Percentiles rank a stretch among this genome's conserved stretches.
Conservation (phyloP, 106 monocot species). For the Dendrobium huoshanense region DNA sequence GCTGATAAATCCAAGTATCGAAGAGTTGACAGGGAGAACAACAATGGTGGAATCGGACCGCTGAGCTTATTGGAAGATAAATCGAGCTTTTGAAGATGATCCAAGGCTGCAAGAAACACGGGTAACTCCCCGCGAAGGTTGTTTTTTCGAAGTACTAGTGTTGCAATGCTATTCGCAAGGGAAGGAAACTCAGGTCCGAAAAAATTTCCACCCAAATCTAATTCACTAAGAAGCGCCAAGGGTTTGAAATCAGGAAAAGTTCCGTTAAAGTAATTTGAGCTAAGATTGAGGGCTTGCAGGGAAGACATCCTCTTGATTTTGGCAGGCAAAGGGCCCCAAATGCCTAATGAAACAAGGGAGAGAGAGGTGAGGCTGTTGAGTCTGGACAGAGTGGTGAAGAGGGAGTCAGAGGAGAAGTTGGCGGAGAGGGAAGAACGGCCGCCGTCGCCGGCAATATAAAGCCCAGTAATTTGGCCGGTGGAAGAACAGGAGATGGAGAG, state of each 20-base stretch:
- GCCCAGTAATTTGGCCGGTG: conserved; percentile 29
- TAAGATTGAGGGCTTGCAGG: conserved; percentile 53
- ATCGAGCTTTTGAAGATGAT: conserved; percentile 45
- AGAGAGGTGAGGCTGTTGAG: conserved; percentile 44
- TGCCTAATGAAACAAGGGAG: conserved; percentile 72
- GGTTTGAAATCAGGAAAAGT: conserved; percentile 36
- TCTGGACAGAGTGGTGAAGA: conserved; percentile 66
- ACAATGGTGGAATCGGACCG: conserved; percentile 45
- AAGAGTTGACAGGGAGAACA: conserved; percentile 52
- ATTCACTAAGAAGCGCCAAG: conserved; percentile 24
- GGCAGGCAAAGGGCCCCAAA: conserved; percentile 59
- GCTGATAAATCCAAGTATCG: conserved; percentile 42
- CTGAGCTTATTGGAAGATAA: conserved; percentile 43
- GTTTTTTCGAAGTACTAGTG: conserved; percentile 39
- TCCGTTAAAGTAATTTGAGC: conserved; percentile 62
- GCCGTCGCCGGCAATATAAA: conserved; percentile 38
- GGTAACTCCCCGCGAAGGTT: conserved; percentile 26
- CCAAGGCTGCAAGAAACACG: conserved; percentile 10
- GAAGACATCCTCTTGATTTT: conserved; percentile 35
- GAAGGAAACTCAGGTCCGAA: conserved; percentile 52
- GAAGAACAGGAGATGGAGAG: conserved; percentile 52
- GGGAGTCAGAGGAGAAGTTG: conserved; percentile 57
- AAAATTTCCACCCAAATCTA: conserved; percentile 46
- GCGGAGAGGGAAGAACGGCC: conserved; percentile 26
- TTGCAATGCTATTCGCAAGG: conserved; percentile 9